Conservation (phyloP, 768 basidiomycete genomes). For the Lepiota brunneoincarnata region DNA sequence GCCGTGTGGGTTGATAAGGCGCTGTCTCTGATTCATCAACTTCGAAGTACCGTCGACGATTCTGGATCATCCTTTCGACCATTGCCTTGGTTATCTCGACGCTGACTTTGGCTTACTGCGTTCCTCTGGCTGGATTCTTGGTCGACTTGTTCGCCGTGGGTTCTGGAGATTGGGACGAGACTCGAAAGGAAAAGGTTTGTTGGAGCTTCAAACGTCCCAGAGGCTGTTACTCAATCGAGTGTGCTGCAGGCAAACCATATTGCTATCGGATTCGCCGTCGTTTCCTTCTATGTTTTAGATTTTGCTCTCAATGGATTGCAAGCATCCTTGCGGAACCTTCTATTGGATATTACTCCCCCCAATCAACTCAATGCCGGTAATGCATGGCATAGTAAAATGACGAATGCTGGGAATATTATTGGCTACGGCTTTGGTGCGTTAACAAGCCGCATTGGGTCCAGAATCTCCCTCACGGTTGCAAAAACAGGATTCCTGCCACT, state of each 20-base stretch:
- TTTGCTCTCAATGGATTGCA: conserved; percentile 97
- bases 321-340: conserved; percentile 89
- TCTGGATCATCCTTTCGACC: conserved; percentile 92
- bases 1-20: conserved; percentile 44
- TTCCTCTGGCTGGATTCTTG: conserved; percentile 64
- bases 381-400: conserved; percentile 97
- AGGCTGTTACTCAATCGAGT: not conserved
- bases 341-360: conserved; percentile 87
- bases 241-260: conserved; percentile 54
- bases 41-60: conserved; percentile 87
- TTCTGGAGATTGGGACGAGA: conserved; percentile 85
- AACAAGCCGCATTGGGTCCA: not conserved
- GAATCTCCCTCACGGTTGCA: conserved; percentile 12
- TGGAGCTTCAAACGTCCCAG: not conserved
- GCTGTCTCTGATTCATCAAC: conserved; percentile 94
- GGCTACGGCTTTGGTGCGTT: conserved; percentile 85
- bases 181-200: conserved; percentile 57
- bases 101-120: conserved; percentile 79
- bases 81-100: conserved; percentile 76
- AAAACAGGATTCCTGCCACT: conserved; percentile 90
- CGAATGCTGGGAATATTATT: conserved; percentile 93
- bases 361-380: conserved; percentile 91
- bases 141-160: conserved; percentile 78
- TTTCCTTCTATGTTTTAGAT: conserved; percentile 91
- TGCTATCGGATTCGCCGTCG: conserved; percentile 83